phyloP scores from a whole-genome alignment of 225 moss, liverwort and hornwort genomes.

The Ulota crispa region DNA sequence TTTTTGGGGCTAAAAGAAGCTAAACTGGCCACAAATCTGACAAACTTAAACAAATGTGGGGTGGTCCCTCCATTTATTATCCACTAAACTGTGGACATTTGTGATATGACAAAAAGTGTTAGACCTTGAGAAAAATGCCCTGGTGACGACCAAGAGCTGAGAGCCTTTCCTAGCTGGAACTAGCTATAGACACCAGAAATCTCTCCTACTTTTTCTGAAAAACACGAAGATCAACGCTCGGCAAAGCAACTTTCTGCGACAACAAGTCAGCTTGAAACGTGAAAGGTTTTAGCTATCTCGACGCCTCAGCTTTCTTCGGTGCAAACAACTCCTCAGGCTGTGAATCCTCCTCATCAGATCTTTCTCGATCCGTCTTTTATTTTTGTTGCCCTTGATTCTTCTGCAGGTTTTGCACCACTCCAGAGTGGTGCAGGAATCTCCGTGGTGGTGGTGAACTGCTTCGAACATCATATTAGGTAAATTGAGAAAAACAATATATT shows the following conservation, averaged over 20 bases:
- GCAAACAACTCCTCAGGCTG: constrained; percentile 16
- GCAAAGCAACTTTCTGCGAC: constrained; percentile 16
- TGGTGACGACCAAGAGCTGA: too few relatives aligned
- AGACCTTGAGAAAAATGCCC: too few relatives aligned
- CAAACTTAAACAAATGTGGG: too few relatives aligned
- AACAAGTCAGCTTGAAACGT: constrained; percentile 4
- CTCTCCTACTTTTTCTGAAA: neutral
- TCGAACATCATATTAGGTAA: neutral
- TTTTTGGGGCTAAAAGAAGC: too few relatives aligned
- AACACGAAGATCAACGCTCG: too few relatives aligned
- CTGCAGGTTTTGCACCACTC: neutral
- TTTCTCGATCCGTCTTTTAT: neutral
- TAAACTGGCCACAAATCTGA: too few relatives aligned
- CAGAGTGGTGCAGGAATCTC: constrained; percentile 2
- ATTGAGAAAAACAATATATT: too few relatives aligned
- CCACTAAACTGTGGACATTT: too few relatives aligned
- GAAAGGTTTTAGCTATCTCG: constrained; percentile 15
- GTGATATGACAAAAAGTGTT: too few relatives aligned
- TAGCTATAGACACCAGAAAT: neutral
- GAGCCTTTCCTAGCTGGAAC: neutral
- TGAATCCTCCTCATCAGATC: constrained; percentile 1
- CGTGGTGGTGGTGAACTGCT: neutral
- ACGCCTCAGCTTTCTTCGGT: constrained; percentile 2
- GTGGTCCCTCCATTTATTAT: too few relatives aligned
- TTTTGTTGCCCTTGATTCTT: neutral